phyloP scores from a whole-genome alignment of 345 rosid species.

The Bruguiera gymnorhiza region DNA sequence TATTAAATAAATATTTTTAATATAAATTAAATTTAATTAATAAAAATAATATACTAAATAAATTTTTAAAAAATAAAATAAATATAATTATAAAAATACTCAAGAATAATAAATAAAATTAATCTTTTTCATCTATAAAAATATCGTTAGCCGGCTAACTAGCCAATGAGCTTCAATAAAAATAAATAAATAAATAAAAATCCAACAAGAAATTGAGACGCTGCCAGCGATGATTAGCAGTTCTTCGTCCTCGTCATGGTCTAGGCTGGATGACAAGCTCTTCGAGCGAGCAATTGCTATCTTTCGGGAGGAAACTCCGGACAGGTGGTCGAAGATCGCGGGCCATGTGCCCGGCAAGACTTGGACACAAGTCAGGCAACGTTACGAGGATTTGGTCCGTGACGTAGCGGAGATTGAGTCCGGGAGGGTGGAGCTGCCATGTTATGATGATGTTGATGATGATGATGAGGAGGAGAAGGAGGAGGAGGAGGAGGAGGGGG shows the following conservation, averaged over 20 bases:
- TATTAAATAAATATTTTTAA: too few species aligned
- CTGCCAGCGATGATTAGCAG: neutral
- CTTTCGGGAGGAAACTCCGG: conserved; percentile 15
- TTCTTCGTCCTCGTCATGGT: conserved; percentile 10
- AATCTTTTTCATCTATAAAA: too few species aligned
- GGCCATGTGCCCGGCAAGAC: conserved; percentile 20
- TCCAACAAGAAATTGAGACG: too few species aligned
- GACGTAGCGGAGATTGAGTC: conserved; percentile 20
- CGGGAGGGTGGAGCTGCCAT: conserved; percentile 13
- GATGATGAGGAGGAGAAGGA: neutral
- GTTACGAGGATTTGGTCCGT: conserved; percentile 19
- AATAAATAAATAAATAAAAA: too few species aligned
- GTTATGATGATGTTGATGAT: conserved; percentile 4
- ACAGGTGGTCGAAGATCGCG: conserved; percentile 23
- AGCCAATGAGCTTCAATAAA: too few species aligned
- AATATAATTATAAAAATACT: too few species aligned
- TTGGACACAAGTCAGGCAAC: conserved; percentile 16
- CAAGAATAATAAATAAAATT: too few species aligned
- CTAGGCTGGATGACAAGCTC: conserved; percentile 18
- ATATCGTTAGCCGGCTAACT: too few species aligned
- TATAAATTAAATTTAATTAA: too few species aligned
- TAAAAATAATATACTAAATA: too few species aligned
- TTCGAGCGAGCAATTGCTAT: conserved; percentile 30
- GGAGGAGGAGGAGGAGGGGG: neutral
- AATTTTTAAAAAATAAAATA: too few species aligned